These are phyloP conservation scores for Pseudofabraea citricarpa DNA, from an alignment of 2,329 filamentous ascomycete species.

Conservation along the genomic window DNA sequence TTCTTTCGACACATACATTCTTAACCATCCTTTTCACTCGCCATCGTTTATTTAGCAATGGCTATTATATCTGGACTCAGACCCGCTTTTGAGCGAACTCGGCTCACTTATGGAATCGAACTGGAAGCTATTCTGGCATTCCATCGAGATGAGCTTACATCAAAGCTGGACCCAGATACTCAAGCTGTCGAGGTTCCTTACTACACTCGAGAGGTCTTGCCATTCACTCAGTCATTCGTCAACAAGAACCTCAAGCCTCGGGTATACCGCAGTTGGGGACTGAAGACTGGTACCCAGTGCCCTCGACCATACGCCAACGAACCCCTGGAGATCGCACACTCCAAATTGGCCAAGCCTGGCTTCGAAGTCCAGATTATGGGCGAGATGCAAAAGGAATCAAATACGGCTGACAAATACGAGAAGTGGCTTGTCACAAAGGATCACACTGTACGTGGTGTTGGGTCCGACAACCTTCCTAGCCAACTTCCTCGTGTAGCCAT, in stretches of 20 bases:
- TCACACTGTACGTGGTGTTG: neutral
- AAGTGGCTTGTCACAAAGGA: conserved; percentile 4
- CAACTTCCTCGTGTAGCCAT: neutral
- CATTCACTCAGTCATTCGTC: neutral
- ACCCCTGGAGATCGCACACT: neutral
- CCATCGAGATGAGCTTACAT: conserved; percentile 11
- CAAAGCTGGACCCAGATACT: neutral
- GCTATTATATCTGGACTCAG: no score
- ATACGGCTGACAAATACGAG: neutral
- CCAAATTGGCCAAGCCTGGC: neutral
- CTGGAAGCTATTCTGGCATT: conserved; percentile 21
- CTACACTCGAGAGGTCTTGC: neutral
- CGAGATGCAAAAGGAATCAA: neutral
- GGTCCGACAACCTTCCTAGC: neutral
- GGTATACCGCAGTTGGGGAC: neutral
- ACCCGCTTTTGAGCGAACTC: neutral
- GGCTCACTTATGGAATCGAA: conserved; percentile 16
- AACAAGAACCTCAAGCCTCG: neutral
- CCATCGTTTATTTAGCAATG: no score
- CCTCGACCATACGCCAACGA: neutral
- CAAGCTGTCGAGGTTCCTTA: neutral
- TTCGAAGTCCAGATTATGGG: neutral
- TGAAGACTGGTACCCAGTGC: neutral
- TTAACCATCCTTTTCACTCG: no score
- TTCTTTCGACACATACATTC: no score